Evolutionary conservation across 2,329 filamentous ascomycete species (phyloP).

Genomic region (Neoscytalidium dimidiatum): DNA sequence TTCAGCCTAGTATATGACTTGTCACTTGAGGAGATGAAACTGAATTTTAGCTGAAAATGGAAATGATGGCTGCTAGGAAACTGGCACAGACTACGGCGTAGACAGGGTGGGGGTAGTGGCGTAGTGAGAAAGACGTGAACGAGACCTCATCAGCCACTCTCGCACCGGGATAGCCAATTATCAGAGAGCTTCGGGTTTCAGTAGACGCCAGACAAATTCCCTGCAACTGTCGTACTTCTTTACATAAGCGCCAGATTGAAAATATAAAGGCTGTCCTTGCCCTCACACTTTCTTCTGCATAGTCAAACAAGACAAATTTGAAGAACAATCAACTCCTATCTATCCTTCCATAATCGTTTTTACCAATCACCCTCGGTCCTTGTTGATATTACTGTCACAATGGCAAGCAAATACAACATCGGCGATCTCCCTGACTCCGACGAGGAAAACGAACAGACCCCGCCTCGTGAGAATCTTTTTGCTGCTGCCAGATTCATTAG

Average conservation of each 20-base stretch:
- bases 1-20: too few species aligned
- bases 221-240: not conserved
- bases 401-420: not conserved
- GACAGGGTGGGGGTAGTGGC: too few species aligned
- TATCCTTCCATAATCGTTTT: not conserved
- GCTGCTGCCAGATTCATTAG: not conserved
- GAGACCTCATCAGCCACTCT: not conserved
- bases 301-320: not conserved
- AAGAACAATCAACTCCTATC: not conserved
- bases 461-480: not conserved
- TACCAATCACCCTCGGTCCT: not conserved
- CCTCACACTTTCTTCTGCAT: not conserved
- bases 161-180: not conserved
- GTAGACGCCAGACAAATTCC: not conserved
- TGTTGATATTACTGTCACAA: not conserved
- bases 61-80: not conserved
- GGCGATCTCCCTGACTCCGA: not conserved
- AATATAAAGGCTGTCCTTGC: not conserved
- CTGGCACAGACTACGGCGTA: too few species aligned
- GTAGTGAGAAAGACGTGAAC: too few species aligned
- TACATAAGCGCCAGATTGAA: not conserved
- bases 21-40: too few species aligned
- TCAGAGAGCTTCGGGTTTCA: not conserved
- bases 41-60: too few species aligned
- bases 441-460: too few species aligned